Base-by-base conservation (phyloP, 225 moss, liverwort and hornwort species). In the Lunularia cruciata region DNA sequence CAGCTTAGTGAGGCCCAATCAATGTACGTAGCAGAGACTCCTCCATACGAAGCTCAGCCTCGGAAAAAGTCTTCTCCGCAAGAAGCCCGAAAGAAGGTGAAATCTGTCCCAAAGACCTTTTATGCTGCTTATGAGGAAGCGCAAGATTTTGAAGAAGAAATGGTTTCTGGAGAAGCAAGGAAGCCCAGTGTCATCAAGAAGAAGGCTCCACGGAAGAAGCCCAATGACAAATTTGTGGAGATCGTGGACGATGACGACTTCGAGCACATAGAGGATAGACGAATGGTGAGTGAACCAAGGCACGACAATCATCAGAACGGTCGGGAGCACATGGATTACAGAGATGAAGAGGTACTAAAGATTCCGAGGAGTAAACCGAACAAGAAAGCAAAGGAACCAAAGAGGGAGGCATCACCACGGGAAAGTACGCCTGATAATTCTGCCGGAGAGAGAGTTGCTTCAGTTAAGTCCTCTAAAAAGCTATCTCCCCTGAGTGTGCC, bases 341-440 rank as follows among this genome's bases (percentile, higher is more conserved):
- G 78, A 47, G 85, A 85, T 74, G 85, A 90, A 64, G 87, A 81
- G 52, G 76, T 65, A 67, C 68, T 45, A 83, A 90, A 76, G 33
- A 19, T 63, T 25, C 23, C 38, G 39, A 90, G 83, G 82, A 90
- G 78, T 64, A 87, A 78, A 73, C 75, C 68, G 63, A 90, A 87
- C 82, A 90, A 87, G 73, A 90, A 87, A 69, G 79, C 87, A 13
- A 90, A 84, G 62, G 80, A 74, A 74, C 83, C 85, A 65, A 71
- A 73, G 76, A 75, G 77, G 64, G 47, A 59, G 73, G 57, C 87
- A 25, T 83, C 85, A 57, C 85, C 87, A 69, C 83, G 76, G 55
- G 79, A 84, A 66, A 85, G 82, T 55, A 82, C 90, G 55, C 85
- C 85, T 70, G 85, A 39, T 22, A 83, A 84, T 73, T 86, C 86